A percentile compares a stretch with the other conserved stretches of the same genome.
Evolutionary conservation across 768 basidiomycete genomes (phyloP).

Genomic region (Mycena floridula): DNA sequence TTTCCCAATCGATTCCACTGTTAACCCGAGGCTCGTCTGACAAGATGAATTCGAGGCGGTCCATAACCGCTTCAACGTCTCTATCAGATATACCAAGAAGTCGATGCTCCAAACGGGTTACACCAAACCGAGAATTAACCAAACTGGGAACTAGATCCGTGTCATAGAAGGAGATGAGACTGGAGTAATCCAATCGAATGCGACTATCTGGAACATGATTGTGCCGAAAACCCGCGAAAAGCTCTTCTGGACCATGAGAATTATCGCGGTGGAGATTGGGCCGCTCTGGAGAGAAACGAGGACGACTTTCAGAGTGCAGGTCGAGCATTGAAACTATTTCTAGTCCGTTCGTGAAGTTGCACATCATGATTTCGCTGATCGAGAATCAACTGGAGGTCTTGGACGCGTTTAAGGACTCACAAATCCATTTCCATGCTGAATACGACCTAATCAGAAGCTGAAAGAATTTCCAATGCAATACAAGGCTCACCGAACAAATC

Average conservation of each 20-base stretch:
- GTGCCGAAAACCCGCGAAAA: constrained; percentile 22
- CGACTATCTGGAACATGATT: constrained; percentile 28
- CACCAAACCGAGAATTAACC: constrained; percentile 14
- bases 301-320: constrained; percentile 5
- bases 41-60: constrained; percentile 9
- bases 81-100: constrained; percentile 14
- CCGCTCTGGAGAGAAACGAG: background rate
- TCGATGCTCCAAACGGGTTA: constrained; percentile 26
- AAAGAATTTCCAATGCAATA: background rate
- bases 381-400: no score
- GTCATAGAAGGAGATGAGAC: constrained; percentile 32
- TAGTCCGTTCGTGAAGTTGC: constrained; percentile 24
- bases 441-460: constrained; percentile 7
- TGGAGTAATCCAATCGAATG: constrained; percentile 23
- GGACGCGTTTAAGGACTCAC: no score
- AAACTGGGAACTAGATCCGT: constrained; percentile 23
- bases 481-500: constrained; percentile 33
- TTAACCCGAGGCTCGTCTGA: constrained; percentile 1
- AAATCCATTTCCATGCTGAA: no score
- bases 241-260: constrained; percentile 2
- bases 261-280: background rate
- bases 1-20: constrained; percentile 28
- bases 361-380: constrained; percentile 31
- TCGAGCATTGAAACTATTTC: constrained; percentile 14
- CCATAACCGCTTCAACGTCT: constrained; percentile 11